Conservation (phyloP, 352 stramenopile species). For the Phytophthora sp. region DNA sequence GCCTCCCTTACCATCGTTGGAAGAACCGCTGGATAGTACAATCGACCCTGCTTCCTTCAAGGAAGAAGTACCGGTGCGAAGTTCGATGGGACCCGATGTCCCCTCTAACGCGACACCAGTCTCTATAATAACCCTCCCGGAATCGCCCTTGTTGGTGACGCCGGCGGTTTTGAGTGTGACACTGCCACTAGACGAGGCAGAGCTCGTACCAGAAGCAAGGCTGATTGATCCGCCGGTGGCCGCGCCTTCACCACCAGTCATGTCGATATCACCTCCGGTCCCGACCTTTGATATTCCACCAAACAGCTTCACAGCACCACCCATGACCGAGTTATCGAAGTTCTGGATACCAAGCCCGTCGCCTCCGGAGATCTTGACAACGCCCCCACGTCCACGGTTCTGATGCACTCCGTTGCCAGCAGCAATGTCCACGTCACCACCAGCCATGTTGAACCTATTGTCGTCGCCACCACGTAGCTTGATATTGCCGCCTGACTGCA, state of each 20-base stretch:
- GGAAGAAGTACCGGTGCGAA: slow-evolving; percentile 48
- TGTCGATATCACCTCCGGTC: slow-evolving; percentile 61
- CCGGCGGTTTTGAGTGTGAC: slow-evolving; percentile 45
- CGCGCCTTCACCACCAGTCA: slow-evolving; percentile 50
- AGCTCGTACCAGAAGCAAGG: slow-evolving; percentile 48
- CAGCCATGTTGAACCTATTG: slow-evolving; percentile 72
- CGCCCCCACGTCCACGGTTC: slow-evolving; percentile 82
- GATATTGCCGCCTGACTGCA: slow-evolving; percentile 63
- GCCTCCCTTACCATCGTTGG: slow-evolving; percentile 39
- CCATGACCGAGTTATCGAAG: slow-evolving; percentile 76
- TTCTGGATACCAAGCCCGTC: slow-evolving; percentile 68
- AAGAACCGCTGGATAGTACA: slow-evolving; percentile 43
- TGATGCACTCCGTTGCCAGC: slow-evolving; percentile 76
- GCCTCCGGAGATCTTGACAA: slow-evolving; percentile 74
- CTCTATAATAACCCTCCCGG: slow-evolving; percentile 39
- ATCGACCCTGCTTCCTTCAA: slow-evolving; percentile 39
- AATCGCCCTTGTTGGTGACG: slow-evolving; percentile 23
- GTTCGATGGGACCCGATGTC: slow-evolving; percentile 44
- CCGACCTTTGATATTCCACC: slow-evolving; percentile 72
- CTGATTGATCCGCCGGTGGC: slow-evolving; percentile 60
- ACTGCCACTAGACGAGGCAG: slow-evolving; percentile 54
- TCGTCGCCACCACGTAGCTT: slow-evolving; percentile 67
- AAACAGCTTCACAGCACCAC: slow-evolving; percentile 68
- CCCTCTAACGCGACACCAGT: slow-evolving; percentile 35
- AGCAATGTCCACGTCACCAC: slow-evolving; percentile 53